Base-by-base conservation (phyloP, 1,284 basidiomycete species). In the Cutaneotrichosporon cutaneum region DNA sequence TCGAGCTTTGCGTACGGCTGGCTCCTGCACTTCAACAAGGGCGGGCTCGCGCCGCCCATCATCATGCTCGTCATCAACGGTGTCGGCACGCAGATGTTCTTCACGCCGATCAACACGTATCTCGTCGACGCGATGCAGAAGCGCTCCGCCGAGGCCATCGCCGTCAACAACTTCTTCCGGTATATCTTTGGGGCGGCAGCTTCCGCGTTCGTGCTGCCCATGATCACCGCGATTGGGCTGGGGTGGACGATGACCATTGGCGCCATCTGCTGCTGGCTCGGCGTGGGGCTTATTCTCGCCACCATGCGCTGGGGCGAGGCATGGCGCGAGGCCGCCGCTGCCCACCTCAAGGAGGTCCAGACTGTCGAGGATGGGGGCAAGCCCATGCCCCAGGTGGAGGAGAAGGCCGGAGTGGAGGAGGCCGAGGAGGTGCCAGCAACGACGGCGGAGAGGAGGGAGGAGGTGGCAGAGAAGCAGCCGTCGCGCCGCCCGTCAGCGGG, bases 31-130 rank as follows among this genome's bases (percentile, higher is more conserved):
- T 54, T 47, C 50, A 33, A 65, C 64, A 65, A 62, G 36, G 79
- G 77, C 7, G 80, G 80, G 0, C 59, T 82, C 2, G 77, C 69
- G 0, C 73, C 73, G 0, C 72, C 76, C 2, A 63, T 76, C 18
- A 67, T 70, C 24, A 63, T 72, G 53, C 54, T 74, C n/a, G 64
- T 72, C 60, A 57, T 78, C 81, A 83, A 82, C 81, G 61, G 82
- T 78, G 45, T 74, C 2, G 72, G 69, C 3, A 62, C 74, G 35
- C 77, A 77, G 76, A 54, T 85, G 52, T 77, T 83, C 6, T 72
- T 88, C 6, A 81, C 82, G 0, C 84, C 85, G 0, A 69, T 81
- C 0, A 82, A 84, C 47, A 82, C 86, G 9, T 88, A 87, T 33
- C 74, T 77, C 24, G 83, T 88, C 18, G 87, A 88, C 65, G 73